phyloP scores from a whole-genome alignment of 1,284 basidiomycete species.

The Fomes fomentarius region DNA sequence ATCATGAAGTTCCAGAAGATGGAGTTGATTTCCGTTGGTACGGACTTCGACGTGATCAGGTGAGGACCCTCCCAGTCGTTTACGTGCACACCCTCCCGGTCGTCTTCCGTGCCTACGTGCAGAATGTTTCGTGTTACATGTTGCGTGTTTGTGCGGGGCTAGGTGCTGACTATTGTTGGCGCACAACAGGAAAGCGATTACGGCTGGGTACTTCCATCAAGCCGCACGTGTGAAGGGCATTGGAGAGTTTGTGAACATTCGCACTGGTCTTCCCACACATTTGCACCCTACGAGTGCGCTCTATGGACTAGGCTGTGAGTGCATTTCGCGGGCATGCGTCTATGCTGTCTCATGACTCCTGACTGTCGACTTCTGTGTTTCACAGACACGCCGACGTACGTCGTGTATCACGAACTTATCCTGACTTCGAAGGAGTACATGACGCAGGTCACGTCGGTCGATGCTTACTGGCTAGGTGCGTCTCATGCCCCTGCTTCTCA shows the following conservation, averaged over 20 bases:
- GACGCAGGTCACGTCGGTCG: constrained; percentile 95
- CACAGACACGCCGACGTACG: constrained; percentile 91
- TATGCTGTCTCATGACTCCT: too few species aligned
- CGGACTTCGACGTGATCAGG: constrained; percentile 95
- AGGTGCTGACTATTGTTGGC: constrained; percentile 4
- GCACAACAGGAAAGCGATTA: constrained; percentile 86
- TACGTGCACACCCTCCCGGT: too few species aligned
- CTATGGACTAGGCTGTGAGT: constrained; percentile 92
- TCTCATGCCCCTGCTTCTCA: background rate
- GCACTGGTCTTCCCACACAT: constrained; percentile 92
- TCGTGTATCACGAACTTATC: constrained; percentile 96
- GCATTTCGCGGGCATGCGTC: constrained; percentile 1
- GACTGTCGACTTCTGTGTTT: too few species aligned
- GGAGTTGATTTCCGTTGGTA: constrained; percentile 87
- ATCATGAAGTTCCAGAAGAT: constrained; percentile 99
- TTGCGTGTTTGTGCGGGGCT: background rate
- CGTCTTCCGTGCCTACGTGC: too few species aligned
- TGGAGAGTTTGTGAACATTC: constrained; percentile 97
- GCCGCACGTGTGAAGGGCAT: constrained; percentile 98
- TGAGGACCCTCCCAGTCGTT: too few species aligned
- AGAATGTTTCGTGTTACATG: background rate
- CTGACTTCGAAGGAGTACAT: constrained; percentile 96
- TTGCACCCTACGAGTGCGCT: constrained; percentile 96
- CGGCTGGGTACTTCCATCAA: constrained; percentile 99
- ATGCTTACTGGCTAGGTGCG: constrained; percentile 92